phyloP scores from a whole-genome alignment of 2,329 filamentous ascomycete genomes.

The Trichoderma asperellum region DNA sequence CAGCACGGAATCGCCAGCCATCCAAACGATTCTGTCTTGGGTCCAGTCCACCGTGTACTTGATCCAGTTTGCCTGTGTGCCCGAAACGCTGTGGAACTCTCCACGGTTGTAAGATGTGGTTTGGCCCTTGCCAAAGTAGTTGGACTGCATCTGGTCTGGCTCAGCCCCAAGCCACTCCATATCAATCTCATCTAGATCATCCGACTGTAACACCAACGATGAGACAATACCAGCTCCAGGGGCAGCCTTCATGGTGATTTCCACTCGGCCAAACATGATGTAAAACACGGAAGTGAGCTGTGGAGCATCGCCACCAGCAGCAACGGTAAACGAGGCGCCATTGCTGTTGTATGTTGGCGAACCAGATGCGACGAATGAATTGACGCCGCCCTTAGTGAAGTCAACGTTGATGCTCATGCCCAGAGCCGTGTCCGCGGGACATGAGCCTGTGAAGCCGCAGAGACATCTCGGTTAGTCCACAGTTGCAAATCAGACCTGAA shows the following conservation, averaged over 20 bases:
- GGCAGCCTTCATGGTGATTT: conserved; percentile 82
- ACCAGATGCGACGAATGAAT: conserved; percentile 75
- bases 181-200: conserved; percentile 93
- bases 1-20: conserved; percentile 75
- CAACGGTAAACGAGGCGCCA: conserved; percentile 81
- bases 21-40: conserved; percentile 80
- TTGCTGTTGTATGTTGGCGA: conserved; percentile 73
- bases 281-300: conserved; percentile 91
- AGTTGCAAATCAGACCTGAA: background rate
- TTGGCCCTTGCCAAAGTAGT: conserved; percentile 95
- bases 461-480: background rate
- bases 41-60: conserved; percentile 96
- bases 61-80: conserved; percentile 76
- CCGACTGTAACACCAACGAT: conserved; percentile 87
- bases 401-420: conserved; percentile 83
- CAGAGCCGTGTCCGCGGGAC: conserved; percentile 77
- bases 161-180: conserved; percentile 92
- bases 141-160: conserved; percentile 80
- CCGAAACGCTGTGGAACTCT: conserved; percentile 70
- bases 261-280: conserved; percentile 97
- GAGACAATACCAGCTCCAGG: conserved; percentile 91
- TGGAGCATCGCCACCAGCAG: conserved; percentile 78
- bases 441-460: conserved; percentile 52
- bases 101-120: conserved; percentile 86
- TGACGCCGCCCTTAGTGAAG: conserved; percentile 76